Conservation (phyloP, 306 rosid species). For the Comarum palustre region DNA sequence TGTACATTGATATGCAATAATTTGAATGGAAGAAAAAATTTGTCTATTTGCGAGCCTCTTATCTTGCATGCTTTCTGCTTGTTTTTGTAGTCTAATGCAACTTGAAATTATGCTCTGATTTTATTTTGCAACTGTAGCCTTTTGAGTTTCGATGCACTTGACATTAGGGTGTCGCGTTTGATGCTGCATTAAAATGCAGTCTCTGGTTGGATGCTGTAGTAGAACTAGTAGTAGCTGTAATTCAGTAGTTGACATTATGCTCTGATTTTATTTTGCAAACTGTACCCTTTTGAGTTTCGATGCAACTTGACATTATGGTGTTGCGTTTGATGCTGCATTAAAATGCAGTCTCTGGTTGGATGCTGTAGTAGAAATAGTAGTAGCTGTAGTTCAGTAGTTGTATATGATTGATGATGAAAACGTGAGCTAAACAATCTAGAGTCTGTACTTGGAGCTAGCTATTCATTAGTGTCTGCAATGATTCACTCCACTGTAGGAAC, state of each 20-base stretch:
- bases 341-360: no score
- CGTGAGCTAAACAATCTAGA: not conserved
- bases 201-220: no score
- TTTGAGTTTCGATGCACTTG: no score
- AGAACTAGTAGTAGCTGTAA: not conserved
- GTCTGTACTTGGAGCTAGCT: not conserved
- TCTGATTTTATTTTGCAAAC: no score
- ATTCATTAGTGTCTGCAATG: not conserved
- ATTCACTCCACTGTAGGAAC: not conserved
- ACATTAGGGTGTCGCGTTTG: no score
- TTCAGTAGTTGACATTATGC: not conserved
- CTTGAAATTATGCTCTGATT: not conserved
- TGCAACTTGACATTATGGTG: no score
- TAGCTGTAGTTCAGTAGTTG: no score
- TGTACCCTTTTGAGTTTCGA: no score
- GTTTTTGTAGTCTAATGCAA: not conserved
- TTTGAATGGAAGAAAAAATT: constrained; percentile 1
- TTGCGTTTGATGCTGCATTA: no score
- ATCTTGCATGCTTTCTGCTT: not conserved
- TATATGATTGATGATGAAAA: not conserved
- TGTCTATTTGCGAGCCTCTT: not conserved
- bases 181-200: no score
- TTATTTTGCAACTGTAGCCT: no score
- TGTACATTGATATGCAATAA: constrained; percentile 17
- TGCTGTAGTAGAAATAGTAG: not conserved